These are phyloP conservation scores for Podaxis sp. DNA, from an alignment of 768 basidiomycete genomes.

Conservation along the genomic window DNA sequence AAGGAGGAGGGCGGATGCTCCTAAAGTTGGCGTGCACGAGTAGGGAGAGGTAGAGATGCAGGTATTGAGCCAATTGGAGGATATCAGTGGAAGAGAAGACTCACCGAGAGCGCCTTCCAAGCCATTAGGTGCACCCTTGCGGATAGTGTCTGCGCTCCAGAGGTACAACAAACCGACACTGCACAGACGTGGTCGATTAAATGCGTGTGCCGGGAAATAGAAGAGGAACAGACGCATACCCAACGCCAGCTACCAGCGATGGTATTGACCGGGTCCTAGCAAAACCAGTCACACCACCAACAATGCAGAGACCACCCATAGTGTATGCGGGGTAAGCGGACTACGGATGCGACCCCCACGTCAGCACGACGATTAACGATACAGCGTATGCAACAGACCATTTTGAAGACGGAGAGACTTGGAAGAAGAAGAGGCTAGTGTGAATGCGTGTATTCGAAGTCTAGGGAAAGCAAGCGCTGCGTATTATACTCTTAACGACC, in stretches of 20 bases:
- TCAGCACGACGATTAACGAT: background rate
- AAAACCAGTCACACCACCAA: conserved; percentile 76
- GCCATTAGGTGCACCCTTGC: conserved; percentile 71
- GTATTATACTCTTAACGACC: background rate
- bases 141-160: conserved; percentile 76
- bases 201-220: conserved; percentile 1
- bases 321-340: conserved; percentile 81
- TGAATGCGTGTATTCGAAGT: background rate
- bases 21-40: conserved; percentile 32
- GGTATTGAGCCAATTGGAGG: background rate
- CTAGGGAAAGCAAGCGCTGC: background rate
- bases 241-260: conserved; percentile 78
- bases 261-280: conserved; percentile 74
- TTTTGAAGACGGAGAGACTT: background rate
- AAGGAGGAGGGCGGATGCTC: conserved; percentile 73
- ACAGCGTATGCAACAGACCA: background rate
- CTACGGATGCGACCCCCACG: conserved; percentile 31
- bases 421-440: background rate
- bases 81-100: conserved; percentile 19
- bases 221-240: conserved; percentile 41
- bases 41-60: background rate
- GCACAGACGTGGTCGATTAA: background rate
- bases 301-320: conserved; percentile 74
- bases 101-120: conserved; percentile 76
- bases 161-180: conserved; percentile 81